phyloP scores from a whole-genome alignment of 1,284 basidiomycete species.

The Leccinum griseonigrum region DNA sequence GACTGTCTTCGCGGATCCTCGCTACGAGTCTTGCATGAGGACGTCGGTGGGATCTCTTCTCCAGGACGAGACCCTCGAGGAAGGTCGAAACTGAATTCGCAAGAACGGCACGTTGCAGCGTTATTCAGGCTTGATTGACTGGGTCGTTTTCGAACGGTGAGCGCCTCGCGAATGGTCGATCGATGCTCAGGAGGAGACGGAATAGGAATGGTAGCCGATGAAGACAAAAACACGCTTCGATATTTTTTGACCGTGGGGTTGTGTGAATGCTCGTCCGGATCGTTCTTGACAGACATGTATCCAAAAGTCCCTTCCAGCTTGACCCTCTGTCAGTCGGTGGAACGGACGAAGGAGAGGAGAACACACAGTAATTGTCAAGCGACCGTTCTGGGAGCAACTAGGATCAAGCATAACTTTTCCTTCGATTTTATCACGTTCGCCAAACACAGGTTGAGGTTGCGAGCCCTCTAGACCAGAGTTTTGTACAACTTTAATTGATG shows the following conservation, averaged over 20 bases:
- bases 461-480: conserved; percentile 34
- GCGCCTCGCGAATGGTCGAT: conserved; percentile 51
- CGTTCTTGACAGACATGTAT: conserved; percentile 40
- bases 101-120: conserved; percentile 35
- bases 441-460: conserved; percentile 55
- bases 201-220: conserved; percentile 46
- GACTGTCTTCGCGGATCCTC: conserved; percentile 32
- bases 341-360: background rate
- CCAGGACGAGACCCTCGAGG: conserved; percentile 47
- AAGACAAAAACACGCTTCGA: conserved; percentile 58
- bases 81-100: conserved; percentile 58
- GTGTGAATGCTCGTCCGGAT: conserved; percentile 24
- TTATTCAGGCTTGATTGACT: conserved; percentile 40
- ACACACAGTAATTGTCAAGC: conserved; percentile 56
- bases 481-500: conserved; percentile 49
- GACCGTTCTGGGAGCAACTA: conserved; percentile 49
- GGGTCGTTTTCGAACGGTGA: conserved; percentile 41
- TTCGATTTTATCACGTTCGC: conserved; percentile 55
- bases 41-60: conserved; percentile 62
- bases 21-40: conserved; percentile 35
- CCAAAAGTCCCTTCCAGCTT: conserved; percentile 65
- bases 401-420: conserved; percentile 58
- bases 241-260: conserved; percentile 32
- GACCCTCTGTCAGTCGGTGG: conserved; percentile 6
- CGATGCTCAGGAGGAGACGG: conserved; percentile 42